These are phyloP conservation scores for Isabelozyma rhagii DNA, from an alignment of 805 yeast genomes.

Conservation along the genomic window DNA sequence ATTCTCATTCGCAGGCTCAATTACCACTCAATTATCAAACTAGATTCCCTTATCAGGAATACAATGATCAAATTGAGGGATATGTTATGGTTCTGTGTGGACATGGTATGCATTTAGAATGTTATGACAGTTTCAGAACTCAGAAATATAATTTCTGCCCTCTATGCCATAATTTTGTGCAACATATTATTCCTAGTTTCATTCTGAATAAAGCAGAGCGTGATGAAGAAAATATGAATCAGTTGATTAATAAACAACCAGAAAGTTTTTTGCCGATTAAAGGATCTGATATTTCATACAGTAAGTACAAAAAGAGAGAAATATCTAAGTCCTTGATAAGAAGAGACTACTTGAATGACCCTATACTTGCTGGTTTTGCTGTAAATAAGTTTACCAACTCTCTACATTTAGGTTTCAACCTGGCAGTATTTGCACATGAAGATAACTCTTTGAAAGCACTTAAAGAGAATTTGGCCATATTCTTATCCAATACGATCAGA, in stretches of 20 bases:
- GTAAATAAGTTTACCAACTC: neutral
- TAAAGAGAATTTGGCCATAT: neutral
- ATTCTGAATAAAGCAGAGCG: conserved; percentile 19
- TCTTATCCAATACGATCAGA: conserved; percentile 35
- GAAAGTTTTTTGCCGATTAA: no score
- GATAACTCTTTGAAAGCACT: neutral
- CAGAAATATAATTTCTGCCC: conserved; percentile 42
- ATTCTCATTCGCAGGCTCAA: neutral
- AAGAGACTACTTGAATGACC: neutral
- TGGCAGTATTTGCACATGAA: neutral
- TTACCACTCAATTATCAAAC: neutral
- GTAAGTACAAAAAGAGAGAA: neutral
- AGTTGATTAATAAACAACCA: neutral
- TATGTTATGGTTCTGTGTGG: conserved; percentile 45
- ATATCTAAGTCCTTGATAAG: neutral
- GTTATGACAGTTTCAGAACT: conserved; percentile 28
- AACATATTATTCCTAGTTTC: conserved; percentile 44
- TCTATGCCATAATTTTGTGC: conserved; percentile 45
- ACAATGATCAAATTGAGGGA: conserved; percentile 14
- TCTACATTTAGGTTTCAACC: neutral
- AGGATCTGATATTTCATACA: neutral
- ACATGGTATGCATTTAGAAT: conserved; percentile 50
- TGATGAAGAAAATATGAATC: conserved; percentile 1
- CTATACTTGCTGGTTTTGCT: neutral
- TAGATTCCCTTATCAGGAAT: neutral